These are phyloP conservation scores for Monilinia fructigena DNA, from an alignment of 2,329 filamentous ascomycete species.

Conservation along the genomic window DNA sequence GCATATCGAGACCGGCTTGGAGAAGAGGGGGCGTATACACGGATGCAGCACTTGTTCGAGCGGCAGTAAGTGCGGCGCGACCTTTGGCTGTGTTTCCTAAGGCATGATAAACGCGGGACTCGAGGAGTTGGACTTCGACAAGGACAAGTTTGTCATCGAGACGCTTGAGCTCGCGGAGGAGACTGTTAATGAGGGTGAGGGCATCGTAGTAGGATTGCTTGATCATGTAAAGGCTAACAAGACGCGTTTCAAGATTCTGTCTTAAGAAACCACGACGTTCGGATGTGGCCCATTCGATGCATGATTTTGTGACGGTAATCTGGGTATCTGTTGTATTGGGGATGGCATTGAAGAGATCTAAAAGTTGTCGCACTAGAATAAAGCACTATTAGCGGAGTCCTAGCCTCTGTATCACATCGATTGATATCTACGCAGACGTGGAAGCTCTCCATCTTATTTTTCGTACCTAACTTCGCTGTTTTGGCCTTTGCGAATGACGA, in stretches of 20 bases:
- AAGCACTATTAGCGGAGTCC: slow-evolving; percentile 14
- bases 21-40: slow-evolving; percentile 95
- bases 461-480: slow-evolving; percentile 91
- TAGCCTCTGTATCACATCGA: background rate
- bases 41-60: slow-evolving; percentile 90
- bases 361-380: slow-evolving; percentile 79
- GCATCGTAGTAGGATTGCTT: slow-evolving; percentile 98
- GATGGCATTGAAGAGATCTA: slow-evolving; percentile 92
- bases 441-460: background rate
- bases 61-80: slow-evolving; percentile 88
- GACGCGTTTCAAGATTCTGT: slow-evolving; percentile 94
- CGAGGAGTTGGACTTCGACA: slow-evolving; percentile 95
- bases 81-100: slow-evolving; percentile 96
- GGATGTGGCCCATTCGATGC: slow-evolving; percentile 97
- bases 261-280: slow-evolving; percentile 94
- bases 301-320: slow-evolving; percentile 94
- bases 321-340: slow-evolving; percentile 94
- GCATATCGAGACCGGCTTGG: slow-evolving; percentile 97
- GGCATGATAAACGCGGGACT: slow-evolving; percentile 96
- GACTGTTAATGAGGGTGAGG: slow-evolving; percentile 91
- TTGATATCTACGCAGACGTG: background rate
- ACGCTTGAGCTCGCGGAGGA: slow-evolving; percentile 94
- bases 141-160: slow-evolving; percentile 97
- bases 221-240: slow-evolving; percentile 91
- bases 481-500: slow-evolving; percentile 98